Evolutionary conservation across 2,329 filamentous ascomycete species (phyloP).

Genomic region (Drechslerella dactyloides): DNA sequence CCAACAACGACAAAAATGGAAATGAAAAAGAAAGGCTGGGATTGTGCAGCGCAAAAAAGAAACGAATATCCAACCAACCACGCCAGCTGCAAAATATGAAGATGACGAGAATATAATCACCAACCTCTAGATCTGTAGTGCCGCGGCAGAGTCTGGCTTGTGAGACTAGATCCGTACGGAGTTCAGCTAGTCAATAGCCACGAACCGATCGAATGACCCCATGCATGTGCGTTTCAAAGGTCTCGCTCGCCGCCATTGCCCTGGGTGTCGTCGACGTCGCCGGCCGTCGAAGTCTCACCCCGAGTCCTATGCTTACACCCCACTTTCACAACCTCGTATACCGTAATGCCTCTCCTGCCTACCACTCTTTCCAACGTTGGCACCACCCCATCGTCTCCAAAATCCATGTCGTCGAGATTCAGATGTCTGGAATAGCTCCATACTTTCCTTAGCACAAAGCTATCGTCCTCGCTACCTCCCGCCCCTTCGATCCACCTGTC

Average conservation of each 20-base stretch:
- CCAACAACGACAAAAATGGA: background rate
- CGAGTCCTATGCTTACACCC: slow-evolving; percentile 13
- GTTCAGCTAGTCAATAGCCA: too few species aligned
- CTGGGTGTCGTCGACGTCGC: background rate
- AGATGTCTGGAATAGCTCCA: slow-evolving; percentile 61
- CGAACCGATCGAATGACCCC: background rate
- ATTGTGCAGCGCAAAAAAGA: background rate
- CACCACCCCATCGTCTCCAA: slow-evolving; percentile 61
- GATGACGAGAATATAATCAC: slow-evolving; percentile 21
- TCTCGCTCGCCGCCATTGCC: background rate
- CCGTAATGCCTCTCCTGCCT: slow-evolving; percentile 61
- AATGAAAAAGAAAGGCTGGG: background rate
- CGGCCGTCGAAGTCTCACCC: background rate
- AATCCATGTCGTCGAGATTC: slow-evolving; percentile 64
- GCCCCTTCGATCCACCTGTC: slow-evolving; percentile 57
- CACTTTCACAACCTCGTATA: slow-evolving; percentile 58
- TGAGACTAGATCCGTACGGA: too few species aligned
- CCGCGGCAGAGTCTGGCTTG: too few species aligned
- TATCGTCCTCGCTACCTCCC: slow-evolving; percentile 11
- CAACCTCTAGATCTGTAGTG: slow-evolving; percentile 50
- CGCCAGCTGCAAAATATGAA: slow-evolving; percentile 23
- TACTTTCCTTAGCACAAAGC: slow-evolving; percentile 58
- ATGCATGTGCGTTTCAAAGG: background rate
- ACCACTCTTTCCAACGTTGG: slow-evolving; percentile 61
- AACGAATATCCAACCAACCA: slow-evolving; percentile 7